These are phyloP conservation scores for Lathyrus tuberosus DNA, from an alignment of 306 rosid species.

Conservation along the genomic window DNA sequence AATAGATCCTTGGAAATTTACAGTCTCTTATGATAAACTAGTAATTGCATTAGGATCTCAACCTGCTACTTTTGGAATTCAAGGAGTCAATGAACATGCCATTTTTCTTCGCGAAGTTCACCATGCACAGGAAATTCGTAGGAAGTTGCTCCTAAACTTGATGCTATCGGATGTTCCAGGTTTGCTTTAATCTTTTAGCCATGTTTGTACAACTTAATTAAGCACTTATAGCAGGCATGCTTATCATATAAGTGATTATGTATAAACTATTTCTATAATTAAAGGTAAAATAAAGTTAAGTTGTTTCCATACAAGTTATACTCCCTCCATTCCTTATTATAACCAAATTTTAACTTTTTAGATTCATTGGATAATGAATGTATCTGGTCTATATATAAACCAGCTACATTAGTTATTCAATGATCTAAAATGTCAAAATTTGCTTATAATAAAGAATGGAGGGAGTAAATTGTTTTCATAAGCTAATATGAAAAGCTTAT, in stretches of 20 bases:
- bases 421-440: too few species aligned
- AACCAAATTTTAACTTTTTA: too few species aligned
- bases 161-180: constrained; percentile 95
- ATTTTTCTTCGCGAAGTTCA: constrained; percentile 90
- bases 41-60: constrained; percentile 84
- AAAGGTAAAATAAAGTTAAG: background rate
- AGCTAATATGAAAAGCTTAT: background rate
- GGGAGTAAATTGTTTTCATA: background rate
- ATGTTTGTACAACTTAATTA: background rate
- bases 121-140: constrained; percentile 96
- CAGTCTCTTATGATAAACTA: constrained; percentile 81
- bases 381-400: too few species aligned
- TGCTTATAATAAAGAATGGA: too few species aligned
- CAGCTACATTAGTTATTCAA: too few species aligned
- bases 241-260: background rate
- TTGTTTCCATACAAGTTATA: background rate
- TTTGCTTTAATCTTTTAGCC: constrained; percentile 16
- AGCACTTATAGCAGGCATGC: background rate
- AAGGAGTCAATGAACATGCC: constrained; percentile 82
- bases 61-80: constrained; percentile 88
- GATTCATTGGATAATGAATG: too few species aligned
- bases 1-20: constrained; percentile 78
- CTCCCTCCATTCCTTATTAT: too few species aligned
- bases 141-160: constrained; percentile 85
- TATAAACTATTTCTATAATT: background rate